Base-by-base conservation (phyloP, 2,329 filamentous ascomycete genomes). In the Cryphonectria radicalis region DNA sequence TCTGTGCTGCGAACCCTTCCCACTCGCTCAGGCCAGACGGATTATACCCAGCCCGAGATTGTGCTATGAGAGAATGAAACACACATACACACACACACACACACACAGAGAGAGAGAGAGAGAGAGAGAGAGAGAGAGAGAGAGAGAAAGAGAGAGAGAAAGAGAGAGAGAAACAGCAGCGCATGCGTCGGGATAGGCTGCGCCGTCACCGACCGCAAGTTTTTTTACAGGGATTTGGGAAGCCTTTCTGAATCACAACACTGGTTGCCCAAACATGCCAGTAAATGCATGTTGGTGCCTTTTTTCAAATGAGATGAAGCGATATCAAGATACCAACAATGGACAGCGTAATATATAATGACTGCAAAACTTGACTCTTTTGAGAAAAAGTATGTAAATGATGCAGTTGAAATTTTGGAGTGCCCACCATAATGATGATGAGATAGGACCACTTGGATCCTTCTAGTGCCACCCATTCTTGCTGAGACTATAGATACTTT, bases 1-100 rank as follows among this genome's bases (percentile, higher is more conserved):
- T 74, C 73, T 25, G 76, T 78, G 42, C 70, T 80, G 42, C 73
- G 75, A 25, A 71, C 74, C 32, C 71, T 81, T 57, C 79, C 79
- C 22, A 77, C 79, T 37, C 74, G 77, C 8, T 62, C 66, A 8
- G 60, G 67, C 22, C 59, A 64, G 60, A 22, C 42, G 42, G 66
- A 63, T 53, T 35, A 63, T 42, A 3, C 57, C 1, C 60, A 63
- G 46, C 14, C 28, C 14, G 67, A 69, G 35, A 46, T 69, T 42
- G 59, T 53, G 14, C 22, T 55, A 60, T 69, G 60, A 69, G 13
- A 11, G 10, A 40, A 32, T 40, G n/a, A 32, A 32, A 32, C 32
- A 32, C 3, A 32, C 32, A 32, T 3, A 32, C 28, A 32, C 28
- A 32, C 28, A 32, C 28, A 32, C 28, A 32, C 28, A 32, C 28